Evolutionary conservation across 768 basidiomycete species (phyloP), one percentile per base, ranked within the genome.

Genomic region (Pleurotus pulmonarius): DNA sequence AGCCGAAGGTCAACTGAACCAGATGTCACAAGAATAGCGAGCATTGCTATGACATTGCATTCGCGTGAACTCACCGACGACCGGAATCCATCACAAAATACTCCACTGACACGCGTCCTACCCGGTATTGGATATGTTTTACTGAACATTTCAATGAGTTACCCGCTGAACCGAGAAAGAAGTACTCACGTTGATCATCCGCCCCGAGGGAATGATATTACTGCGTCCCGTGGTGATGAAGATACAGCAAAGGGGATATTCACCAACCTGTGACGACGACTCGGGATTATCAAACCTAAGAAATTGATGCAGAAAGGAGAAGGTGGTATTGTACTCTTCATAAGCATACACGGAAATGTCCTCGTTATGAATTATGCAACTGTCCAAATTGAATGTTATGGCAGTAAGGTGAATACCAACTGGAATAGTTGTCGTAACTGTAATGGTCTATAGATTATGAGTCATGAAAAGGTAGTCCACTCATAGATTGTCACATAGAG

Each of bases 401-500:
- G 39, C 18, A 41, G 22, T 53, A 24, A n/a, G 22, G 38, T 18
- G 34, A 29, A 38, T 53, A 53, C n/a, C 39, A 53, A 41, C 16
- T 5, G 51, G 26, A 39, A n/a, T 49, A 15, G 39, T 53, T 13
- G 51, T 15, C 26, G 15, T 37, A 40, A n/a, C 51, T 39, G 22
- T 12, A 12, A n/a, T 49, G 39, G 13, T 53, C 51, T 53, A 53
- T 53, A 53, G 38, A 38, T 39, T 59, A 59, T 55, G 61, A 65
- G 70, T 73, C 67, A 62, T 75, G 68, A 70, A 67, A 64, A 71
- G 65, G 71, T 67, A 72, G 69, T 76, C 70, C 68, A 67, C 79
- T 34, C 81, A 87, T 70, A 87, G 71, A 73, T 69, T 81, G 70
- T 86, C 76, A 69, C 88, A 90, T 65, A 90, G 69, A 40, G 82